Conservation (phyloP, 73 alveolate species). For the Paraurostyla sp. region DNA sequence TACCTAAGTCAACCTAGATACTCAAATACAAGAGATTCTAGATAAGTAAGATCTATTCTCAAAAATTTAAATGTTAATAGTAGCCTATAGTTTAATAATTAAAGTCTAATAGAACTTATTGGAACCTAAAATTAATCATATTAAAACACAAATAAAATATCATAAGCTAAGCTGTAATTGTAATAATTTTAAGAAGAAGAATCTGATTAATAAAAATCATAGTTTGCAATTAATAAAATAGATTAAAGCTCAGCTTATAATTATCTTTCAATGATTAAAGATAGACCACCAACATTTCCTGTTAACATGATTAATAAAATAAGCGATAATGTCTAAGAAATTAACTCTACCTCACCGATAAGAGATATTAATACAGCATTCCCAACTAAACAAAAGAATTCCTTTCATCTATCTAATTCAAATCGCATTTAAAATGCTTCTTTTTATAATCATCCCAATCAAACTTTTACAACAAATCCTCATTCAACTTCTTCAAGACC, state of each 20-base stretch:
- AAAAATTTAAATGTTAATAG: background rate
- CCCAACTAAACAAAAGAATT: too few species aligned
- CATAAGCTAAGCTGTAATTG: too few species aligned
- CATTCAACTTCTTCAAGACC: too few species aligned
- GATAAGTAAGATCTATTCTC: too few species aligned
- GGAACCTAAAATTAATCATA: too few species aligned
- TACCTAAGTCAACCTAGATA: background rate
- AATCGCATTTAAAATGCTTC: too few species aligned
- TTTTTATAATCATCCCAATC: too few species aligned
- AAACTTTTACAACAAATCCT: too few species aligned
- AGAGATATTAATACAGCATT: background rate
- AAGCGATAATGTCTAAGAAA: background rate
- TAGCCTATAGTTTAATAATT: background rate
- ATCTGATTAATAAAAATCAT: too few species aligned
- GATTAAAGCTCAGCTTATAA: background rate
- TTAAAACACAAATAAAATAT: too few species aligned
- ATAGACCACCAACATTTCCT: slow-evolving; percentile 12
- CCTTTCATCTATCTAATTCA: too few species aligned
- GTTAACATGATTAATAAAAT: background rate
- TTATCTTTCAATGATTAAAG: background rate
- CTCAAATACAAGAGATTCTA: background rate
- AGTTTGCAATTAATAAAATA: background rate
- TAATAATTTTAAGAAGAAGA: too few species aligned
- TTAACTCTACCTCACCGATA: background rate
- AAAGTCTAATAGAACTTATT: background rate